Evolutionary conservation across 306 rosid species (phyloP).

Genomic region (Dicorynia guianensis): DNA sequence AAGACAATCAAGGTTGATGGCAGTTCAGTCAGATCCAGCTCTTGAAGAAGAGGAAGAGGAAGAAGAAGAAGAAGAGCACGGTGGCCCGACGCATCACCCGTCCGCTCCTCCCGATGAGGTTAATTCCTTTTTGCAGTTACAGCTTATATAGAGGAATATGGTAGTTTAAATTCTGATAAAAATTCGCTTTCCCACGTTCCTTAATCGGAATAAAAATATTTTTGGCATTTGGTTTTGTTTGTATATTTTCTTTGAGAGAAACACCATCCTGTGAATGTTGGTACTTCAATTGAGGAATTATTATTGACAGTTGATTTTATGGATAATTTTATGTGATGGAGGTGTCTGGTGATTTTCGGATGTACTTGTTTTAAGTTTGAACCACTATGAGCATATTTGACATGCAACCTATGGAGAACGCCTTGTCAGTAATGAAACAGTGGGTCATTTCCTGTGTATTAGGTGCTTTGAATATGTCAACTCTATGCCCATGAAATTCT

Average conservation of each 20-base stretch:
- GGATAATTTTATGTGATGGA: not conserved
- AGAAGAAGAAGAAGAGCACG: slow-evolving; percentile 22
- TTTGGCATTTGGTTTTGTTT: no score
- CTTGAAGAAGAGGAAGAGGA: slow-evolving; percentile 45
- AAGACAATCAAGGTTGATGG: slow-evolving; percentile 46
- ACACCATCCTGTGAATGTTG: not conserved
- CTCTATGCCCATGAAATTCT: not conserved
- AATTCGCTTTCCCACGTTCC: no score
- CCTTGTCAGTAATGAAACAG: not conserved
- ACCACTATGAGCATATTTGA: no score
- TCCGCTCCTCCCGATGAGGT: slow-evolving; percentile 79
- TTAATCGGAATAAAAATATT: no score
- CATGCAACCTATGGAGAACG: no score
- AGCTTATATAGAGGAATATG: not conserved
- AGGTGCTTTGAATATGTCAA: not conserved
- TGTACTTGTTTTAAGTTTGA: no score
- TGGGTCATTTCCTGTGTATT: not conserved
- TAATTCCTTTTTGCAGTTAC: slow-evolving; percentile 13
- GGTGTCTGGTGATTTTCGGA: not conserved
- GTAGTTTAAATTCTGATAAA: no score
- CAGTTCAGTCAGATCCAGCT: slow-evolving; percentile 45
- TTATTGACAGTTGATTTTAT: no score
- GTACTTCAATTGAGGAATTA: not conserved
- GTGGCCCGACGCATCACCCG: slow-evolving; percentile 68
- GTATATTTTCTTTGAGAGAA: not conserved